A percentile compares a stretch with the other conserved stretches of the same genome.
Conservation (phyloP, 2,329 filamentous ascomycete genomes). For the Ascochyta lentis region DNA sequence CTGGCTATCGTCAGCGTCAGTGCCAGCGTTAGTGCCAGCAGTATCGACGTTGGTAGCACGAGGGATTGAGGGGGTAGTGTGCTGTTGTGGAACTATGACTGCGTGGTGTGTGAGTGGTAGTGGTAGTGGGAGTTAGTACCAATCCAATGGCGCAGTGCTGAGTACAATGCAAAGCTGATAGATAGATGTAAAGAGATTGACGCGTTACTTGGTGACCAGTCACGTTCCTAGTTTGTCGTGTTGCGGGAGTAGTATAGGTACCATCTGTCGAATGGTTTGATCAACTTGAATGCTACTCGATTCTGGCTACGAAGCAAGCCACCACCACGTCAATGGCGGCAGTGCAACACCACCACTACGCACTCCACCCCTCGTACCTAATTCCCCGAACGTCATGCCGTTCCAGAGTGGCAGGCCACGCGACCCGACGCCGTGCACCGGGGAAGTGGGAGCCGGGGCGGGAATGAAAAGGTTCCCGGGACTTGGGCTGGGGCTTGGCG, state of each 20-base stretch:
- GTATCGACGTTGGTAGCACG: not conserved
- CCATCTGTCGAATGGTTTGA: too few species aligned
- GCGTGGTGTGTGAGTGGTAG: too few species aligned
- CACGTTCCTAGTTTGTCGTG: too few species aligned
- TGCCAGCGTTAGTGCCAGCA: not conserved
- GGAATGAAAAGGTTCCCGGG: conserved; percentile 3
- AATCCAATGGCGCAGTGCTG: too few species aligned
- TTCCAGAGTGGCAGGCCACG: conserved; percentile 7
- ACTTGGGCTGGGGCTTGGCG: not conserved
- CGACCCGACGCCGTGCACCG: conserved; percentile 3
- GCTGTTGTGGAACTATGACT: not conserved
- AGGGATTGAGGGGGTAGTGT: too few species aligned
- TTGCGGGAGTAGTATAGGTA: too few species aligned
- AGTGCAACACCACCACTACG: not conserved
- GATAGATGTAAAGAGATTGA: too few species aligned
- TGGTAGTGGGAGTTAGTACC: too few species aligned
- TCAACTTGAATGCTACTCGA: not conserved
- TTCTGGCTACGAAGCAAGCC: too few species aligned
- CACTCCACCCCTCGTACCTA: not conserved
- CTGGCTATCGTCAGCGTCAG: too few species aligned
- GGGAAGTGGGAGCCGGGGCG: conserved; percentile 15
- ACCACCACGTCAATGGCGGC: not conserved
- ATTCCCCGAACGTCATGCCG: conserved; percentile 3
- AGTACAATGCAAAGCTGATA: too few species aligned
- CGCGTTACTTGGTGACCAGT: too few species aligned